Evolutionary conservation across 1,284 basidiomycete genomes (phyloP).

Genomic region (Pholiota adiposa): DNA sequence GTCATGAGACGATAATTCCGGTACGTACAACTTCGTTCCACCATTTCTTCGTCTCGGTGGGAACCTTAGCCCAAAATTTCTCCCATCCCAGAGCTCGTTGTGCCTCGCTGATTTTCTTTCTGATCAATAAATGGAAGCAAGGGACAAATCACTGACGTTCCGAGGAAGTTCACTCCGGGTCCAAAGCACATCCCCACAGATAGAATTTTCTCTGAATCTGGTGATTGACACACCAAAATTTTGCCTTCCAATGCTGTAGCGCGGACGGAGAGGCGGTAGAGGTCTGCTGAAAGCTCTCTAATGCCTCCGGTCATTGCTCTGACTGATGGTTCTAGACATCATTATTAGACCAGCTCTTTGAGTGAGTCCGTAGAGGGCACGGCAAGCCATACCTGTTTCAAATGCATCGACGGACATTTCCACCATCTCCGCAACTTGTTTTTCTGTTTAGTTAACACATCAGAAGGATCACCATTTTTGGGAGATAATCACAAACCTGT

Average conservation of each 20-base stretch:
- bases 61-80: neutral
- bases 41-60: conserved; percentile 2
- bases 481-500: too few species aligned
- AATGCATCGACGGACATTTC: too few species aligned
- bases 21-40: neutral
- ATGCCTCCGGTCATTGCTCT: conserved; percentile 1
- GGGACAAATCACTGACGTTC: neutral
- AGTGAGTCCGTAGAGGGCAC: too few species aligned
- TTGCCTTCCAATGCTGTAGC: neutral
- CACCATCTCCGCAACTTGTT: too few species aligned
- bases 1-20: neutral
- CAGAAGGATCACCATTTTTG: too few species aligned
- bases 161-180: neutral
- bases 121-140: neutral
- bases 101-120: neutral
- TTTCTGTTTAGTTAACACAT: too few species aligned
- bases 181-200: neutral
- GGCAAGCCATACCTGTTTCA: too few species aligned
- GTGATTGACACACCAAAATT: neutral
- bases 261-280: neutral
- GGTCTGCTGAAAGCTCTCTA: neutral
- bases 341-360: too few species aligned
- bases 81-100: neutral
- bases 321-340: neutral
- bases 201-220: neutral